Evolutionary conservation across 108 stramenopile genomes (phyloP), one percentile per base, ranked within the genome.

Genomic region (Nitzschia inconspicua): DNA sequence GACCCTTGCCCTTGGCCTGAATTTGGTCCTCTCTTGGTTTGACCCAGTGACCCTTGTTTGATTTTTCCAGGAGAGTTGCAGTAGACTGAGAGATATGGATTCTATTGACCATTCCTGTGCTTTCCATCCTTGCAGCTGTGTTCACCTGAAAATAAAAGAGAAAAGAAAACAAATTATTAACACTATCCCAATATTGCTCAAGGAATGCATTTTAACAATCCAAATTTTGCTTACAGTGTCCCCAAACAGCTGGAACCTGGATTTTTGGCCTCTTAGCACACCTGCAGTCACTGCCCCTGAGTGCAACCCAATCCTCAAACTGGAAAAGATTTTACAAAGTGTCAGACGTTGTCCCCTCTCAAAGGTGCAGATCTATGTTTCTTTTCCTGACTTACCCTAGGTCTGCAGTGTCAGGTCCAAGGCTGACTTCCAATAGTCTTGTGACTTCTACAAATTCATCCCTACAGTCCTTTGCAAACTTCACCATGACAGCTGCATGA

Each of bases 401-500:
- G 10, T 54, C 54, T 1, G 11, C 23, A 9, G 63, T 65, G 5
- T 35, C 54, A 13, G 30, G 27, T 8, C 63, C 63, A 2, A 65
- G 40, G 8, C 2, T 2, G 6, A 3, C 14, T 16, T 16, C 44
- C 25, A 46, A 46, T 42, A 22, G 16, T 7, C 29, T 28, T 2
- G 31, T n/a, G 2, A 35, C 8, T 5, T 19, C 7, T 36, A 31
- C 42, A 44, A 24, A 39, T 59, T 41, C 18, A 43, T 66, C 18
- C 47, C 31, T 28, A 59, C 26, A 34, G 57, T 59, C 30, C 72
- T 76, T 2, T 14, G 83, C 73, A 37, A 84, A 84, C 22, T 65
- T 47, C 11, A 74, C 79, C 27, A 84, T 51, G 24, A 73, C 73
- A 48, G 78, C 74, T 18, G 77, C 79, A 40, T 78, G 77, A 48